Evolutionary conservation across 192 early-diverging fungal genomes (phyloP), one percentile per base, ranked within the genome.

Genomic region (Podila verticillata): DNA sequence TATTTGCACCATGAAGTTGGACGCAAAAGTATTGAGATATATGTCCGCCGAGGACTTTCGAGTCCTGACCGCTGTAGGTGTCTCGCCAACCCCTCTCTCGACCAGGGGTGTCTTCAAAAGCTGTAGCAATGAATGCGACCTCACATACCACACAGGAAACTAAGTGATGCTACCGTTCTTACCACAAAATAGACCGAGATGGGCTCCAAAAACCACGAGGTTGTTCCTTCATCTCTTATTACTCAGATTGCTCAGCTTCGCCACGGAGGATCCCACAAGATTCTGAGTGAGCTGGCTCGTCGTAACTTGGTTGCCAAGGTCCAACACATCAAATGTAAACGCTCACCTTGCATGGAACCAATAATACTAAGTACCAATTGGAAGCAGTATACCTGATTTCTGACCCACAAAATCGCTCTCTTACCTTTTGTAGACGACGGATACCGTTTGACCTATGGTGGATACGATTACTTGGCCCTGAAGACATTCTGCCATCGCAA

Each of bases 391-490:
- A 7, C 29, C 30, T 26, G 31, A 44, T 15, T 58, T 20, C 22
- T 22, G 15, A 81, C 15, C 49, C 1, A 8, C 19, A 17, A 24
- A 12, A 29, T 30, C 30, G 59, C 19, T 57, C 24, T 58, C 26
- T 48, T 28, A 22, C 24, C 17, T 61, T 20, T 17, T 44, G 36
- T 70, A 94, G 93, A 99, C 84, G 93, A 95, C 35, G 98, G 98
- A 29, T 99, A 98, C 84, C 88, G 96, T 57, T 87, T 99, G 65
- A 96, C 98, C 30, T 99, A 99, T 78, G 96, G 97, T 60, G 98
- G 98, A n/a, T 99, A 97, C 87, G 98, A 99, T 82, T 98, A 98
- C 80, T 87, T 99, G 56, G 97, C 98, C 0, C 87, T 99, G 36
- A 95, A 94, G 81, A 96, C 98, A 7, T 87, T 99, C 74, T 91